A percentile compares a stretch with the other conserved stretches of the same genome.
These are phyloP conservation scores for Metarhizium anisopliae DNA, from an alignment of 2,329 filamentous ascomycete species.

Conservation along the genomic window DNA sequence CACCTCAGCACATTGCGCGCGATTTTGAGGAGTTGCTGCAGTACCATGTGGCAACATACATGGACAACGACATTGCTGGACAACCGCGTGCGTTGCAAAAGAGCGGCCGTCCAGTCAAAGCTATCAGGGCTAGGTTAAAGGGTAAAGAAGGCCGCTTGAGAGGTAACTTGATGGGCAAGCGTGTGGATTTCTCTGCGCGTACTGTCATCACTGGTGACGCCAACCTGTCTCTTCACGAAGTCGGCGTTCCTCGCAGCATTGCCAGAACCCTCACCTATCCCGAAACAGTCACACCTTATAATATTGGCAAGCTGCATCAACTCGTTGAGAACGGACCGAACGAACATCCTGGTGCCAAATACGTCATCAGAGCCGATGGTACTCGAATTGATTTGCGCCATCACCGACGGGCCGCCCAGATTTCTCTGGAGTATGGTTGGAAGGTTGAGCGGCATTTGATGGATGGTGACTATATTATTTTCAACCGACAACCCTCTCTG, in stretches of 20 bases:
- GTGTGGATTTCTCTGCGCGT: constrained; percentile 98
- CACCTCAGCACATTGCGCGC: constrained; percentile 78
- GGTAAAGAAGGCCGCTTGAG: constrained; percentile 97
- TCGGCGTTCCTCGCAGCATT: constrained; percentile 91
- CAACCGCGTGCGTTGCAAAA: constrained; percentile 93
- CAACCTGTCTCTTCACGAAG: constrained; percentile 91
- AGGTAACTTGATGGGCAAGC: constrained; percentile 99
- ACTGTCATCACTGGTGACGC: constrained; percentile 99
- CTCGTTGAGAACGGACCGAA: constrained; percentile 91
- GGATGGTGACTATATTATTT: constrained; percentile 95
- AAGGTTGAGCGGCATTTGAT: constrained; percentile 96
- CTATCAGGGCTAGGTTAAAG: constrained; percentile 93
- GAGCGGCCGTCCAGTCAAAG: constrained; percentile 92
- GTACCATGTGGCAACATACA: constrained; percentile 97
- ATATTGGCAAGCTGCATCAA: constrained; percentile 83
- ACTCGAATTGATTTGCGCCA: constrained; percentile 92
- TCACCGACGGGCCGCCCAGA: constrained; percentile 78
- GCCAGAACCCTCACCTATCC: constrained; percentile 91
- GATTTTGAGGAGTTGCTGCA: constrained; percentile 91
- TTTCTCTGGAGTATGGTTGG: constrained; percentile 90
- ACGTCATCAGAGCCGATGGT: constrained; percentile 88
- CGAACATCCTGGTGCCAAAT: constrained; percentile 91
- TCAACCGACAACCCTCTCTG: constrained; percentile 97
- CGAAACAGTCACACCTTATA: constrained; percentile 95
- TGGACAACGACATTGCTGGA: constrained; percentile 99